These are phyloP conservation scores for Nothophoma quercina DNA, from an alignment of 2,329 filamentous ascomycete genomes.

Conservation along the genomic window DNA sequence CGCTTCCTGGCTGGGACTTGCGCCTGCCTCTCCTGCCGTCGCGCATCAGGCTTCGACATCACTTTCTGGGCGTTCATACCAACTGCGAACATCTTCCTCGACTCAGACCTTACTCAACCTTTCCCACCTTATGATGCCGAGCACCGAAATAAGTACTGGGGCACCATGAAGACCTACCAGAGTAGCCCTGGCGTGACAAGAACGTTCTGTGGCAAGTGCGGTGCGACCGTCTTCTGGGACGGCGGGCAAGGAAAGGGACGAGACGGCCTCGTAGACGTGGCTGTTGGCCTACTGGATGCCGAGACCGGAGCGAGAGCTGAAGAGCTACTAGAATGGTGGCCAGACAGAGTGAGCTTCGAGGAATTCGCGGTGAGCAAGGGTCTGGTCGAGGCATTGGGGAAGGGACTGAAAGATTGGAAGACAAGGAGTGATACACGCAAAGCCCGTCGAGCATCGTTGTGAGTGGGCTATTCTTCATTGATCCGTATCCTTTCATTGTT, in stretches of 20 bases:
- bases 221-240: conserved; percentile 57
- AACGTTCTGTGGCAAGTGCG: conserved; percentile 59
- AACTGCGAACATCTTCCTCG: conserved; percentile 50
- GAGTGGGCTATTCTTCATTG: no score
- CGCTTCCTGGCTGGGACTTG: conserved; percentile 54
- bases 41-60: conserved; percentile 53
- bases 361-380: conserved; percentile 47
- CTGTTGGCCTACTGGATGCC: conserved; percentile 55
- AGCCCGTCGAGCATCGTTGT: no score
- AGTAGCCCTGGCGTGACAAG: conserved; percentile 56
- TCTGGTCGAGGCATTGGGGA: conserved; percentile 48
- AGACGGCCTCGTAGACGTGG: conserved; percentile 54
- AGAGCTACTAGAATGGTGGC: conserved; percentile 52
- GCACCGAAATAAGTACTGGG: conserved; percentile 30
- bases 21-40: conserved; percentile 57
- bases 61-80: conserved; percentile 57
- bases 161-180: conserved; percentile 53
- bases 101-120: conserved; percentile 25
- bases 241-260: conserved; percentile 44
- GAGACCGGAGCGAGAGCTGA: conserved; percentile 57
- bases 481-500: no score
- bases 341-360: conserved; percentile 44
- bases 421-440: no score
- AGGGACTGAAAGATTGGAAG: conserved; percentile 31
- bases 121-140: conserved; percentile 22